Percentiles rank a stretch among this genome's conserved stretches.
Evolutionary conservation across 441 rosid species (phyloP).

Genomic region (Gossypium trilobum): DNA sequence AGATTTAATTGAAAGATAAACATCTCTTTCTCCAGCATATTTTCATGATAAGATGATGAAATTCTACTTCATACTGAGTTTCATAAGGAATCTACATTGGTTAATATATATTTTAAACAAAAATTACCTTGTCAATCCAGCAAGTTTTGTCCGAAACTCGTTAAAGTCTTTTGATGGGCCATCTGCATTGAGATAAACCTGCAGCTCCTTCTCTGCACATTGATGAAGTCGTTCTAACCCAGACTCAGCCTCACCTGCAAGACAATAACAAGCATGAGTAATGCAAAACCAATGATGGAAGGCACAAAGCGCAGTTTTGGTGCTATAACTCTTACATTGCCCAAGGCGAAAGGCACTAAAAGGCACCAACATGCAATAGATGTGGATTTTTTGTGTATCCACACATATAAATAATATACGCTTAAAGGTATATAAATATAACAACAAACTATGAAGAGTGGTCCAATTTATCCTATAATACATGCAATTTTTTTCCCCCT

Average conservation of each 20-base stretch:
- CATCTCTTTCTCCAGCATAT: background rate
- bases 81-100: background rate
- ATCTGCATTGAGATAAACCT: conserved; percentile 37
- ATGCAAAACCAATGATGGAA: background rate
- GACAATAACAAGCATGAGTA: background rate
- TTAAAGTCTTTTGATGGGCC: conserved; percentile 47
- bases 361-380: background rate
- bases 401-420: background rate
- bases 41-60: background rate
- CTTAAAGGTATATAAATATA: background rate
- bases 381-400: background rate
- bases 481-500: background rate
- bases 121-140: conserved; percentile 59
- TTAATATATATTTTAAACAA: background rate
- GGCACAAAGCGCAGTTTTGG: background rate
- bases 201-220: conserved; percentile 71
- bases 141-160: conserved; percentile 65
- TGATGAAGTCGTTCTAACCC: conserved; percentile 75
- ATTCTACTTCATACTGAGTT: background rate
- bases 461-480: background rate
- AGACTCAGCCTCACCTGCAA: conserved; percentile 67
- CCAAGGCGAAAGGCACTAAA: background rate
- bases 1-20: background rate
- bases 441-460: background rate
- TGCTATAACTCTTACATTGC: background rate